Percentiles rank a stretch among this genome's conserved stretches.
Conservation (phyloP, 148 eudicot genomes). For the Heliosperma pusillum region DNA sequence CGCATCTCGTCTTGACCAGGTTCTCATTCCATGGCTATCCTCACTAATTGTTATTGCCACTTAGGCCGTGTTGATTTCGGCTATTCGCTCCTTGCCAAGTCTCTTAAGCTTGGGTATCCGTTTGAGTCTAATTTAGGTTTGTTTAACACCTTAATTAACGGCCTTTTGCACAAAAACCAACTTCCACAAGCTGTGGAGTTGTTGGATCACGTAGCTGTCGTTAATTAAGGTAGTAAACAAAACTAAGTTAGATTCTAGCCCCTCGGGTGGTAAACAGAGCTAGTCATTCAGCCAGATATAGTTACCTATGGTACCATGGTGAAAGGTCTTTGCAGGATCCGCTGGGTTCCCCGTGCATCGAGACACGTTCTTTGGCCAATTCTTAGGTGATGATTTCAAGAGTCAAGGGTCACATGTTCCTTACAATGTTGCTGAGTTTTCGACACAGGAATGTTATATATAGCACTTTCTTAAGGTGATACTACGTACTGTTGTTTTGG, state of each 20-base stretch:
- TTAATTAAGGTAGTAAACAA: background rate
- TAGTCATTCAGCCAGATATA: background rate
- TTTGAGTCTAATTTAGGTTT: background rate
- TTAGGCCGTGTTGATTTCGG: slow-evolving; percentile 19
- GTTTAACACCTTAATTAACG: slow-evolving; percentile 16
- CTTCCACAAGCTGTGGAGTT: slow-evolving; percentile 1
- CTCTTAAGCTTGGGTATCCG: slow-evolving; percentile 10
- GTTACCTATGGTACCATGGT: slow-evolving; percentile 17
- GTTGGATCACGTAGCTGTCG: background rate
- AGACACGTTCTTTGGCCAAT: background rate
- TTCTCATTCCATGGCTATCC: no score
- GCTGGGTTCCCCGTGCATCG: no score
- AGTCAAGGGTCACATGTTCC: slow-evolving; percentile 99
- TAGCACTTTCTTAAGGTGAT: no score
- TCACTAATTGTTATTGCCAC: no score
- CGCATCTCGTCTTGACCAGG: no score
- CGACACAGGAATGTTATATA: slow-evolving; percentile 79
- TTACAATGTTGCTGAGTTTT: slow-evolving; percentile 82
- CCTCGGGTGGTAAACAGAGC: background rate
- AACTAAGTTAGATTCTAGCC: no score
- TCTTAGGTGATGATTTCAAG: slow-evolving; percentile 96
- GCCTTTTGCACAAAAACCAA: background rate
- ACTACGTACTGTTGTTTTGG: background rate
- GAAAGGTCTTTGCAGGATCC: slow-evolving; percentile 40
- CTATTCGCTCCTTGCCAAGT: background rate